Percentiles rank a stretch among this genome's conserved stretches.
phyloP scores from a whole-genome alignment of 139 green algal species.

The Chlorella sp. region DNA sequence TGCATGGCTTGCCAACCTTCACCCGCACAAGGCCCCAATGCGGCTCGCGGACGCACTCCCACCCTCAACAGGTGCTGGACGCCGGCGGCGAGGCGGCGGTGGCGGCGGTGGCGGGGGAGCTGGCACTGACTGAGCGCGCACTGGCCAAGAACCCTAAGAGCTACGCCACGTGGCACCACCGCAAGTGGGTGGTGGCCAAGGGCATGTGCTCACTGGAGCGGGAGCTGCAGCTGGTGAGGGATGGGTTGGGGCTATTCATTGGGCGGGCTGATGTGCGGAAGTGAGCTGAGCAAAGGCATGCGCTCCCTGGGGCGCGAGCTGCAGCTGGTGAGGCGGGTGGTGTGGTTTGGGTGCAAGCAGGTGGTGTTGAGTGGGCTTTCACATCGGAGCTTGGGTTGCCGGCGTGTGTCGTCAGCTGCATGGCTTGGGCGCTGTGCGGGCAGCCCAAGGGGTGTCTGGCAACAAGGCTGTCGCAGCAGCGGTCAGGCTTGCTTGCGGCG shows the following conservation, averaged over 20 bases:
- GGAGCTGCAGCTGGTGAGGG: conserved; percentile 67
- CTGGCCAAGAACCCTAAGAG: conserved; percentile 93
- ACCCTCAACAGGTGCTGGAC: conserved; percentile 21
- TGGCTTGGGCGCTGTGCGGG: too few species aligned
- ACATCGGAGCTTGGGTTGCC: too few species aligned
- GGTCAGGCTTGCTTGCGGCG: too few species aligned
- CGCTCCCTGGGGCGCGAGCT: conserved; percentile 59
- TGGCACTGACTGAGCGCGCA: conserved; percentile 64
- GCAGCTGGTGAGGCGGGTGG: conserved; percentile 53
- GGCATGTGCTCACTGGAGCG: conserved; percentile 59
- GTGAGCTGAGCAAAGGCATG: conserved; percentile 56
- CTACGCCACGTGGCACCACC: conserved; percentile 96
- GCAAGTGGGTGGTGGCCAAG: conserved; percentile 83
- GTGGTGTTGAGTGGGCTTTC: too few species aligned
- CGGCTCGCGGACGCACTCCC: too few species aligned
- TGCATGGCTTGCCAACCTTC: too few species aligned
- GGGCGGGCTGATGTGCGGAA: too few species aligned
- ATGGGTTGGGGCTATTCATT: neutral
- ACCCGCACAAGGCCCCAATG: too few species aligned
- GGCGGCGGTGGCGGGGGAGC: conserved; percentile 57
- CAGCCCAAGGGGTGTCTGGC: too few species aligned
- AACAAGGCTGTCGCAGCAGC: too few species aligned
- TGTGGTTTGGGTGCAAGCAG: too few species aligned
- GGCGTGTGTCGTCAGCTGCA: too few species aligned
- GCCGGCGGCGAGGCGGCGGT: conserved; percentile 57